phyloP scores from a whole-genome alignment of 1,284 basidiomycete species.

The Vanrija sp. region DNA sequence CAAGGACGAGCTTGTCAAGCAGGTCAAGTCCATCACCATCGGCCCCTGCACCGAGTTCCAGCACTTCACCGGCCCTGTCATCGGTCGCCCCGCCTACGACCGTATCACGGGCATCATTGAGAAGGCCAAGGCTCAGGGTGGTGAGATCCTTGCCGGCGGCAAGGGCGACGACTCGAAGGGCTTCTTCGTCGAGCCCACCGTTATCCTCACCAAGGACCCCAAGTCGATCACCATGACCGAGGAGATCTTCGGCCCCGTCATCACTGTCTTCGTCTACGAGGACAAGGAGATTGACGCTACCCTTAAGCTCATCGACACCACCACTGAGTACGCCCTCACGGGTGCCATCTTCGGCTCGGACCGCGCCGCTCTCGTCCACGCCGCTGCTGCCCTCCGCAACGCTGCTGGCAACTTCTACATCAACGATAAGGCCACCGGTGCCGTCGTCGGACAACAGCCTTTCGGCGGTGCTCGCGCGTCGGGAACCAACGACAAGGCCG shows the following conservation, averaged over 20 bases:
- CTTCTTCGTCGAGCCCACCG: constrained; percentile 90
- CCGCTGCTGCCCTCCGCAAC: constrained; percentile 75
- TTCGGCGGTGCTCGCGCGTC: constrained; percentile 91
- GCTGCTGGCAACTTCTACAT: constrained; percentile 76
- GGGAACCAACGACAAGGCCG: constrained; percentile 98
- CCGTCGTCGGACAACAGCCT: constrained; percentile 92
- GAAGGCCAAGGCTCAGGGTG: constrained; percentile 84
- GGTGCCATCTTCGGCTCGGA: constrained; percentile 84
- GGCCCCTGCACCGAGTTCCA: constrained; percentile 73
- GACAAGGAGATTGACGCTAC: constrained; percentile 81
- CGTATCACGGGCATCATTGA: constrained; percentile 81
- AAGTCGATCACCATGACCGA: constrained; percentile 86
- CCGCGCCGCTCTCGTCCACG: constrained; percentile 68
- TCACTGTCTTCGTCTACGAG: constrained; percentile 85
- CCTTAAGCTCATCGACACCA: constrained; percentile 78
- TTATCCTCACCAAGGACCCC: constrained; percentile 91
- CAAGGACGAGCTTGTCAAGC: constrained; percentile 70
- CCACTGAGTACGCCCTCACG: constrained; percentile 85
- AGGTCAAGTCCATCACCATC: constrained; percentile 79
- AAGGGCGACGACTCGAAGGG: constrained; percentile 81
- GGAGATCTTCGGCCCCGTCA: constrained; percentile 95
- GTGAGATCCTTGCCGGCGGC: constrained; percentile 83
- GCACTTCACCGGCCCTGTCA: constrained; percentile 95
- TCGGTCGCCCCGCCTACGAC: constrained; percentile 78
- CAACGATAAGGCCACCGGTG: constrained; percentile 86